Conservation (phyloP, 1,284 basidiomycete genomes). For the Ceratobasidium sp. region DNA sequence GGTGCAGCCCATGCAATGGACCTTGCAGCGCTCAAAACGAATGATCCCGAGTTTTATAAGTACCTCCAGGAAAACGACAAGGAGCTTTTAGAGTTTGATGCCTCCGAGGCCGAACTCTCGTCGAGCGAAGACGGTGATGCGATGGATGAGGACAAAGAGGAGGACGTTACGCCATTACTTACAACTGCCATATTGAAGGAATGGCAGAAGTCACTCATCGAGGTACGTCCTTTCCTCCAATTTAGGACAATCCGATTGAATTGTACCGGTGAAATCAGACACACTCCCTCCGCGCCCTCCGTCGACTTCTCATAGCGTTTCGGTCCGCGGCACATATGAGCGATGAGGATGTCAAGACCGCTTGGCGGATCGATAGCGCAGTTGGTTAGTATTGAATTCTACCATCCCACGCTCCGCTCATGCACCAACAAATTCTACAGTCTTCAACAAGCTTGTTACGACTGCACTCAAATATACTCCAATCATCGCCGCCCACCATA, state of each 20-base stretch:
- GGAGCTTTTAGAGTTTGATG: conserved; percentile 86
- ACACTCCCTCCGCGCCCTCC: conserved; percentile 86
- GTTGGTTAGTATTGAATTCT: conserved; percentile 65
- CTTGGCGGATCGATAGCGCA: conserved; percentile 86
- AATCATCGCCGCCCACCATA: conserved; percentile 87
- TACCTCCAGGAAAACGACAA: conserved; percentile 97
- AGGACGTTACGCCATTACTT: conserved; percentile 69
- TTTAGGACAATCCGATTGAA: background rate
- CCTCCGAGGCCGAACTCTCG: conserved; percentile 53
- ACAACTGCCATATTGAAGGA: conserved; percentile 81
- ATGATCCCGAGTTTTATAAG: conserved; percentile 98
- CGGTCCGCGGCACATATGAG: conserved; percentile 91
- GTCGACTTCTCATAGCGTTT: conserved; percentile 91
- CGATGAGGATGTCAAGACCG: conserved; percentile 73
- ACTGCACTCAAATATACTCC: conserved; percentile 94
- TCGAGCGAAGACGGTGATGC: conserved; percentile 59
- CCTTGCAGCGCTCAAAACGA: conserved; percentile 92
- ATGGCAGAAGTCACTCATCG: conserved; percentile 94
- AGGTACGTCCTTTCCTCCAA: conserved; percentile 66
- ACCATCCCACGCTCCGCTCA: conserved; percentile 7
- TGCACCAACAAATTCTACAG: conserved; percentile 60
- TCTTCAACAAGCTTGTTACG: conserved; percentile 93
- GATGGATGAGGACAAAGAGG: conserved; percentile 61
- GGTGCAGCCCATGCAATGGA: conserved; percentile 82
- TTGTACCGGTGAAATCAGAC: conserved; percentile 66